Percentiles rank a stretch among this genome's conserved stretches.
These are phyloP conservation scores for Trichosporon ovoides DNA, from an alignment of 1,284 basidiomycete genomes.

Conservation along the genomic window DNA sequence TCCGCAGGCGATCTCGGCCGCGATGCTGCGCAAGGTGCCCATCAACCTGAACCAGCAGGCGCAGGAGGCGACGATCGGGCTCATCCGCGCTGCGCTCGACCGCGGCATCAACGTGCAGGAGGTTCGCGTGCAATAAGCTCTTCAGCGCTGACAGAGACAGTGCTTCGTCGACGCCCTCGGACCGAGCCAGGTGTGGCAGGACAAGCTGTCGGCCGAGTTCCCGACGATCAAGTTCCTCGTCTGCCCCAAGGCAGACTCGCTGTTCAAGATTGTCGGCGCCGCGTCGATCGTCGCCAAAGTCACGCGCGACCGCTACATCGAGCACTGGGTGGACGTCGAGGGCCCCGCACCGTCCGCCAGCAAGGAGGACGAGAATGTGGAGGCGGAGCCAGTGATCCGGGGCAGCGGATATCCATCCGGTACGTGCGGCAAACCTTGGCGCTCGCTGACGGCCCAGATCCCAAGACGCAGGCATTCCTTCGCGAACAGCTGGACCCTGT, in stretches of 20 bases:
- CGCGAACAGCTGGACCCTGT: conserved; percentile 71
- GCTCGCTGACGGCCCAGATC: conserved; percentile 56
- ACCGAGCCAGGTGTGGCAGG: conserved; percentile 75
- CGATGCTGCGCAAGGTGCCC: conserved; percentile 81
- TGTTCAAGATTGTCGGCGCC: conserved; percentile 94
- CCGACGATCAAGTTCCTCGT: conserved; percentile 83
- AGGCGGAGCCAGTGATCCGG: conserved; percentile 41
- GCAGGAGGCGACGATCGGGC: conserved; percentile 78
- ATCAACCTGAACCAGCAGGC: conserved; percentile 89
- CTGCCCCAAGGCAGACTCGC: conserved; percentile 84
- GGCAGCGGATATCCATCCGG: conserved; percentile 87
- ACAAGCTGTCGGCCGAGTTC: conserved; percentile 70
- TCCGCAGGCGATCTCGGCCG: conserved; percentile 83
- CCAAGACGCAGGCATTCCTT: conserved; percentile 85
- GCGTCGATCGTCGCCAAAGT: conserved; percentile 94
- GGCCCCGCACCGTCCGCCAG: conserved; percentile 8
- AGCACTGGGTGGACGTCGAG: conserved; percentile 64
- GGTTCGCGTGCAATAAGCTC: conserved; percentile 48
- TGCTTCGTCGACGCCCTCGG: conserved; percentile 96
- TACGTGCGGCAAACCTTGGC: conserved; percentile 37
- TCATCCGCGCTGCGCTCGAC: conserved; percentile 78
- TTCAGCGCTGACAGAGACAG: conserved; percentile 48
- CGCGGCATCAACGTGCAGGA: conserved; percentile 77
- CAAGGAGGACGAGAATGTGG: conserved; percentile 4
- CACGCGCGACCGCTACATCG: conserved; percentile 84